phyloP scores from a whole-genome alignment of 1,139 yeast genomes.

The Magnusiomyces ingens region DNA sequence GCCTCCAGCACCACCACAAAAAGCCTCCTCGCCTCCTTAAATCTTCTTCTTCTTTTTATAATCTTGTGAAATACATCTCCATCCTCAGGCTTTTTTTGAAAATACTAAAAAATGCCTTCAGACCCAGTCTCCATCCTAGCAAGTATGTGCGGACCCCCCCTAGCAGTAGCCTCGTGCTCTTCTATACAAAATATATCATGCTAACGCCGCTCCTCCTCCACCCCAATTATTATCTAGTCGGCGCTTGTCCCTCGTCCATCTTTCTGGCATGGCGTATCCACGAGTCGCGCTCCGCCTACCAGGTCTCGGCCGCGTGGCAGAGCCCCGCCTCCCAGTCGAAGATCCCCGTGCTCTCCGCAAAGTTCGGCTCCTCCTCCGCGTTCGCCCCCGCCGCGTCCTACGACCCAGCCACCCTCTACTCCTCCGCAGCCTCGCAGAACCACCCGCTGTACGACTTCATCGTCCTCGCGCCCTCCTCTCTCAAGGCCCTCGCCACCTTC shows the following conservation, averaged over 20 bases:
- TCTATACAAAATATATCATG: not conserved
- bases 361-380: constrained; percentile 23
- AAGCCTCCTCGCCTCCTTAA: too few species aligned
- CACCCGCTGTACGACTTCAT: constrained; percentile 22
- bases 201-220: not conserved
- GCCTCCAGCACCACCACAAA: too few species aligned
- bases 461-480: constrained; percentile 26
- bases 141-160: too few species aligned
- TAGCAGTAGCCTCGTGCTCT: too few species aligned
- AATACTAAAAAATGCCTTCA: too few species aligned
- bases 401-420: constrained; percentile 13
- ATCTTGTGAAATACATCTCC: too few species aligned
- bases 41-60: too few species aligned
- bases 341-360: constrained; percentile 19
- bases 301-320: constrained; percentile 24
- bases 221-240: constrained; percentile 17
- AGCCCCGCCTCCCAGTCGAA: constrained; percentile 4
- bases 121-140: not conserved
- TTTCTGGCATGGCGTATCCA: constrained; percentile 25
- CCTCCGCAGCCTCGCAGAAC: constrained; percentile 7
- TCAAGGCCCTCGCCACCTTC: constrained; percentile 22
- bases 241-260: constrained; percentile 24
- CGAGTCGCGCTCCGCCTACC: constrained; percentile 17
- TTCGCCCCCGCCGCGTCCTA: constrained; percentile 13
- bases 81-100: too few species aligned